A percentile compares a stretch with the other conserved stretches of the same genome.
These are phyloP conservation scores for Lipomyces mesembrius DNA, from an alignment of 805 yeast genomes.

Conservation along the genomic window DNA sequence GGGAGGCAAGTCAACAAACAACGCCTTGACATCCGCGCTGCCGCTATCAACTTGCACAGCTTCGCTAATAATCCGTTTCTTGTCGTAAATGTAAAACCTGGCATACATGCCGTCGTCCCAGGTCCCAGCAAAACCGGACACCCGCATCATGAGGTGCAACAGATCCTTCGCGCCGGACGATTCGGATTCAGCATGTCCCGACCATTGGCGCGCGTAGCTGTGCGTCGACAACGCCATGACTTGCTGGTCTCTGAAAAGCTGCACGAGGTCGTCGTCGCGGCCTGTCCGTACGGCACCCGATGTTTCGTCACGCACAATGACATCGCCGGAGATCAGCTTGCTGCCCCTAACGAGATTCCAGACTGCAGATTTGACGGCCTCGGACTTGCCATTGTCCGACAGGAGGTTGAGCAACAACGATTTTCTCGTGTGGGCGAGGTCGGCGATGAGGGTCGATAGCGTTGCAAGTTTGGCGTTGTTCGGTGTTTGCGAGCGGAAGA, in stretches of 20 bases:
- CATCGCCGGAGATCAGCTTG: conserved; percentile 44
- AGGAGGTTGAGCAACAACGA: conserved; percentile 40
- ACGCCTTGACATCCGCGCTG: conserved; percentile 48
- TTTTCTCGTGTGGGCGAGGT: conserved; percentile 41
- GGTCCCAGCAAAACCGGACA: conserved; percentile 52
- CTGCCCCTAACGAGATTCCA: conserved; percentile 44
- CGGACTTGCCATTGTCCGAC: conserved; percentile 37
- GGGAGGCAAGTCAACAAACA: conserved; percentile 76
- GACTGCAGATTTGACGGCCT: conserved; percentile 42
- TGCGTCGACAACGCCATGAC: conserved; percentile 63
- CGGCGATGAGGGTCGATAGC: conserved; percentile 40
- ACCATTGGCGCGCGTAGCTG: conserved; percentile 12
- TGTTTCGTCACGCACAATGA: conserved; percentile 43
- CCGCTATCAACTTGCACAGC: conserved; percentile 62
- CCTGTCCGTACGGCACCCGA: conserved; percentile 43
- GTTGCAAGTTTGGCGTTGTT: conserved; percentile 40
- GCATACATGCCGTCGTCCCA: conserved; percentile 48
- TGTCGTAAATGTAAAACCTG: conserved; percentile 64
- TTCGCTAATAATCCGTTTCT: conserved; percentile 70
- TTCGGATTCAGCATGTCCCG: neutral
- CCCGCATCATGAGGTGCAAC: conserved; percentile 74
- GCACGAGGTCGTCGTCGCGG: conserved; percentile 50
- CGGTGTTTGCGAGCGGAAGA: conserved; percentile 38
- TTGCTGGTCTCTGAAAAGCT: conserved; percentile 68
- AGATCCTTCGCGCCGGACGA: conserved; percentile 43